Evolutionary conservation across 345 rosid genomes (phyloP).

Genomic region (Hibiscus trionum): DNA sequence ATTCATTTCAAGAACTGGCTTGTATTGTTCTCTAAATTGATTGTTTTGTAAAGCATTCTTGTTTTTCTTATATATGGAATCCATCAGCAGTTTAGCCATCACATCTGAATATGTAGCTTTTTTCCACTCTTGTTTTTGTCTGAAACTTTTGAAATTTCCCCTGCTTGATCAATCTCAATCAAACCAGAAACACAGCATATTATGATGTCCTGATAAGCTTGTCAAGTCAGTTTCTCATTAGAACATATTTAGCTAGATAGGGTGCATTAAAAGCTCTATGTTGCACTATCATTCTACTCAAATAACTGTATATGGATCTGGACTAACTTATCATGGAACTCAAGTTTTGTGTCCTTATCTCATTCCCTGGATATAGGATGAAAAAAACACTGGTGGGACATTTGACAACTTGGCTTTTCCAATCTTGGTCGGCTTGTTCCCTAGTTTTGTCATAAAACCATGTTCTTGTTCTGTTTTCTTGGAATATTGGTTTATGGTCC

Average conservation of each 20-base stretch:
- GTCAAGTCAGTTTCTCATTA: background rate
- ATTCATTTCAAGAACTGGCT: background rate
- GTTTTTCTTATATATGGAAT: background rate
- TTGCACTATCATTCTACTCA: too few relatives aligned
- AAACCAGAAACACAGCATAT: background rate
- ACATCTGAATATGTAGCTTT: background rate
- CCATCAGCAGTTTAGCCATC: background rate
- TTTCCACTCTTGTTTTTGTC: background rate
- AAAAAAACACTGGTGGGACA: background rate
- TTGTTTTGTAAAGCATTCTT: background rate
- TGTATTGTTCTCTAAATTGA: background rate
- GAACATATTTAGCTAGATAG: background rate
- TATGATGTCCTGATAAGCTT: conserved; percentile 6
- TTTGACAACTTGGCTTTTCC: too few relatives aligned
- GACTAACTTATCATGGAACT: background rate
- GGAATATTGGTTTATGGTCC: conserved; percentile 1
- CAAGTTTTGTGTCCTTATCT: background rate
- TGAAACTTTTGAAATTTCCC: background rate
- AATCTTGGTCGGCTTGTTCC: too few relatives aligned
- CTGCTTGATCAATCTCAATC: background rate
- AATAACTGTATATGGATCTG: background rate
- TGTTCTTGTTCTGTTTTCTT: background rate
- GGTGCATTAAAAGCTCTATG: background rate
- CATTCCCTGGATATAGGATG: conserved; percentile 1
- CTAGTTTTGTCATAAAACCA: background rate